Base-by-base conservation (phyloP, 768 basidiomycete genomes). In the Amanita thiersii region DNA sequence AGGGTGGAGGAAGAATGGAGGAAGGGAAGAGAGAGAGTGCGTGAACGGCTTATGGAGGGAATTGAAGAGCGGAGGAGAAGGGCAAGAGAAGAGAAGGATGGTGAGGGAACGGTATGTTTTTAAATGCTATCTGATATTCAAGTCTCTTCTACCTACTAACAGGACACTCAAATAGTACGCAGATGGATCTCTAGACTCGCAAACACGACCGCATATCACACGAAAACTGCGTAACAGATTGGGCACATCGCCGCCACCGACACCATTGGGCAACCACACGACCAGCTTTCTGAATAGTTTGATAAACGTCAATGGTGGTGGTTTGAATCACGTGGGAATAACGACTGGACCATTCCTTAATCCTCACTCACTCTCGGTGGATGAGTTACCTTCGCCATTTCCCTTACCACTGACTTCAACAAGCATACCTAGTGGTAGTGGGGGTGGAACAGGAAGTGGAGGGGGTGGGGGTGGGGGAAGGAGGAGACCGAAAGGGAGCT, bases 51-150 rank as follows among this genome's bases (percentile, higher is more conserved):
- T 21, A 58, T 89, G 11, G 88, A 90, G 52, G 86, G 88, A 20
- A 83, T 91, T 49, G 87, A 89, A 57, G 88, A 91, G 54, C 70
- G 87, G 21, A 61, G 87, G 42, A 68, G 79, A 50, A 64, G 83
- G 45, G 88, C 88, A 20, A 66, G 88, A 39, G 88, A 91, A 47
- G 88, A 91, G 64, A 90, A 89, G 55, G 88, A 90, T 46, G 85
- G 86, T 47, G 88, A 91, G 51, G 86, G 84, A n/a, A 79, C 77
- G 11, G 69, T 75, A 30, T 79, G 78, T 40, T 82, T 77, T 80
- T 36, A 43, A 73, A 64, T 21, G 40, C 28, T 39, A 35, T 39
- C 34, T n/a, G n/a, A n/a, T n/a, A n/a, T n/a, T n/a, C 39, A 32
- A 33, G 35, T 24, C 42, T 37, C 28, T 44, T 37, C n/a, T 20